These are phyloP conservation scores for Amaranthus cruentus DNA, from an alignment of 148 eudicot genomes.

Conservation along the genomic window DNA sequence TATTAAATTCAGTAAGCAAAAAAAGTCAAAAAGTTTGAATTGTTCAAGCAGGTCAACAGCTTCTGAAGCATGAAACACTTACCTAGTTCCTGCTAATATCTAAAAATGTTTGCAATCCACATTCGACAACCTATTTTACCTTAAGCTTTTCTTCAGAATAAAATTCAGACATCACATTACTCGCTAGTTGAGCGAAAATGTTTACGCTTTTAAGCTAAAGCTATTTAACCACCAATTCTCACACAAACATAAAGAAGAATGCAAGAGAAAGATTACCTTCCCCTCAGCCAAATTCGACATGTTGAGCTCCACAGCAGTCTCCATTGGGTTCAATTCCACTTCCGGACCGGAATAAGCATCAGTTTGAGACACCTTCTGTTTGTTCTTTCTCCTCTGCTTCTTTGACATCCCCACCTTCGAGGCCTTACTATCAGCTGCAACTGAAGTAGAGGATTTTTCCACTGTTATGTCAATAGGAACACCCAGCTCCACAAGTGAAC, in stretches of 20 bases:
- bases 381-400: constrained; percentile 73
- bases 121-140: background rate
- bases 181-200: background rate
- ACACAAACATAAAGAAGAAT: background rate
- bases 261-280: constrained; percentile 40
- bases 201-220: background rate
- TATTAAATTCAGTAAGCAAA: background rate
- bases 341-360: constrained; percentile 25
- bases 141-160: background rate
- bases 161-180: background rate
- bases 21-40: background rate
- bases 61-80: background rate
- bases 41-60: background rate
- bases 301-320: constrained; percentile 35
- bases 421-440: constrained; percentile 42
- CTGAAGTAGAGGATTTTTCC: constrained; percentile 33
- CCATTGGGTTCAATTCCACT: constrained; percentile 27
- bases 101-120: background rate
- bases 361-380: constrained; percentile 36
- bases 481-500: constrained; percentile 76
- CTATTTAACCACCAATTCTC: background rate
- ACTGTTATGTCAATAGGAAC: constrained; percentile 44
- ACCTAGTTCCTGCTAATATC: background rate
- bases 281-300: constrained; percentile 24
- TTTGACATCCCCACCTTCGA: constrained; percentile 49